Evolutionary conservation across 169 alveolate species (phyloP), one percentile per base, ranked within the genome.

Genomic region (Sarcocystis neurona): DNA sequence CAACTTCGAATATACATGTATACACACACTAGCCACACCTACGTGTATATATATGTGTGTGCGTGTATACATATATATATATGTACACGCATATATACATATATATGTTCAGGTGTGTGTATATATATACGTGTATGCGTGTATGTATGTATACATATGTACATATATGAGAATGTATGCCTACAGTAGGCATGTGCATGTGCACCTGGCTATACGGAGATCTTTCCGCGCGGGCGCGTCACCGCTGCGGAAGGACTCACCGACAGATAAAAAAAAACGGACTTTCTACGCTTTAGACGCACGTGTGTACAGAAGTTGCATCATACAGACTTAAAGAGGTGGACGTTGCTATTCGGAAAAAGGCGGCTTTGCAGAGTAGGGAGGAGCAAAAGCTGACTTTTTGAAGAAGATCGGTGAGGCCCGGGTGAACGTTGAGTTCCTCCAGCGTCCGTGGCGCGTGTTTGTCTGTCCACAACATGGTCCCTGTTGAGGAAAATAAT

Each of bases 391-490:
- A n/a, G n/a, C 6, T 72, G n/a, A 98, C 94, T 87, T 96, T 95
- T 44, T 84, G 90, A 44, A 98, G 92, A 53, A 97, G 93, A 37
- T 94, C 93, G 23, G 96, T 95, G 66, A 97, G 92, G 41, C 93
- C 96, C 78, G 93, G 94, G 93, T 98, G 97, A 82, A 97, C 97
- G 23, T 89, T 92, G 84, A 97, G 93, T 39, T 96, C 96, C 43
- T 92, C 95, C 53, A 98, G 87, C 66, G 94, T 88, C 79, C 89
- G 95, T 37, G 99, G 99, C 72, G 98, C 93, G 91, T 97, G 97
- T 90, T 97, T 97, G 90, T 98, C 99, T 79, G 97, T 96, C 99
- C 99, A 98, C 93, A 98, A 90, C 96, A 94, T 96, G 41, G 32
- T 79, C n/a, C n/a, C n/a, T n/a, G n/a, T n/a, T n/a, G n/a, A n/a